phyloP scores from a whole-genome alignment of 2,329 filamentous ascomycete species.

The Fusarium secorum region DNA sequence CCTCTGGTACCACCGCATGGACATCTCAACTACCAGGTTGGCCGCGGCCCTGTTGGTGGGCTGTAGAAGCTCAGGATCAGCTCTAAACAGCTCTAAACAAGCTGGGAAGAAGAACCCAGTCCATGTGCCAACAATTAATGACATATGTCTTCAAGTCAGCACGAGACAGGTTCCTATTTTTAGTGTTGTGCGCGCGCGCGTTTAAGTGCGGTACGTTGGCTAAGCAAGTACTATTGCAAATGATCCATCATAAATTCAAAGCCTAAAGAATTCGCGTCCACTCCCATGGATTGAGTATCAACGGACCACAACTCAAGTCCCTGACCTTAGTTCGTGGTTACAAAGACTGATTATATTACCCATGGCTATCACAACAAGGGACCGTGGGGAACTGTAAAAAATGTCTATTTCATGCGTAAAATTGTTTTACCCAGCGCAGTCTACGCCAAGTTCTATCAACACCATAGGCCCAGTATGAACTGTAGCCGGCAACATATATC shows the following conservation, averaged over 20 bases:
- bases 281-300: not conserved
- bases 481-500: slow-evolving; percentile 28
- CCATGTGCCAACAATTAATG: not conserved
- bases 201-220: not conserved
- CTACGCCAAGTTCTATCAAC: slow-evolving; percentile 26
- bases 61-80: not conserved
- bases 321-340: not conserved
- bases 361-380: not conserved
- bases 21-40: slow-evolving; percentile 1
- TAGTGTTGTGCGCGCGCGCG: not conserved
- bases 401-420: slow-evolving; percentile 39
- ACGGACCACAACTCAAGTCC: not conserved
- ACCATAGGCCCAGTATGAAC: slow-evolving; percentile 16
- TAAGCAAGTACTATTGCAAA: not conserved
- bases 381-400: not conserved
- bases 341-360: not conserved
- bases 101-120: not conserved
- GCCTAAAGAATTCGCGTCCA: not conserved
- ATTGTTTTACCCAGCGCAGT: slow-evolving; percentile 24
- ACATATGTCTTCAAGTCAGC: not conserved
- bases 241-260: not conserved
- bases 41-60: slow-evolving; percentile 13
- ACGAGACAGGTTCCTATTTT: not conserved
- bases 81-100: not conserved
- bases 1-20: slow-evolving; percentile 2